Percentiles rank a stretch among this genome's conserved stretches.
Evolutionary conservation across 495 filamentous ascomycete genomes (phyloP).

Genomic region (Lichenothelia convexa): DNA sequence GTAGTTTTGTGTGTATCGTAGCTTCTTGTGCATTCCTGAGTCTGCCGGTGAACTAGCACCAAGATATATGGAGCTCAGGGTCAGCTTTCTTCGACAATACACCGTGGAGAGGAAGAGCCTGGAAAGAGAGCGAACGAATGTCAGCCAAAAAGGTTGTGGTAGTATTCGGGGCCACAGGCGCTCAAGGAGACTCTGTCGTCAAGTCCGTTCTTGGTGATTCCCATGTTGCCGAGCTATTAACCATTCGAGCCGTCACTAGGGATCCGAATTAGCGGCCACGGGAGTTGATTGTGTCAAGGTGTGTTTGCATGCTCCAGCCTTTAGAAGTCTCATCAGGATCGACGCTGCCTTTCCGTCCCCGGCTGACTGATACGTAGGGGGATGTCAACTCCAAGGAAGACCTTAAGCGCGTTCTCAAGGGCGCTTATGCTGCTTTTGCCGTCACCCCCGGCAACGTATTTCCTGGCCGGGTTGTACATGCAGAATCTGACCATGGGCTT

Average conservation of each 20-base stretch:
- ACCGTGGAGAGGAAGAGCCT: too few species aligned
- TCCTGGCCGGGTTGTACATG: constrained; percentile 43
- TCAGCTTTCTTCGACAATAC: too few species aligned
- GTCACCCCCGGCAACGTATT: constrained; percentile 40
- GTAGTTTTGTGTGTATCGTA: too few species aligned
- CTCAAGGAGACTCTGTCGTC: constrained; percentile 41
- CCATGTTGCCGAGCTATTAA: constrained; percentile 28
- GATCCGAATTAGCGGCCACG: constrained; percentile 25
- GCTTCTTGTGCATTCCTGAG: too few species aligned
- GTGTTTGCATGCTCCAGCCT: too few species aligned
- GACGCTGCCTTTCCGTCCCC: too few species aligned
- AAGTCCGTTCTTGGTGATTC: constrained; percentile 31
- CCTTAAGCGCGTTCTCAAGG: constrained; percentile 30
- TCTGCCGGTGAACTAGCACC: too few species aligned
- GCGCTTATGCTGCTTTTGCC: constrained; percentile 35
- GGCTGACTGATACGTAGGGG: constrained; percentile 21
- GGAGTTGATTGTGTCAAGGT: constrained; percentile 25
- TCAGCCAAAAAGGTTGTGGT: constrained; percentile 27
- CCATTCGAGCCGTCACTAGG: constrained; percentile 38
- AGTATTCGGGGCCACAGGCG: constrained; percentile 45
- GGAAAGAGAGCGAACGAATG: constrained; percentile 4
- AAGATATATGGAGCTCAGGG: too few species aligned
- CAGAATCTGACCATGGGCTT: too few species aligned
- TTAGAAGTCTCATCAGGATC: too few species aligned
- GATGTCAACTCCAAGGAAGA: constrained; percentile 31